Conservation (phyloP, 169 alveolate genomes). For the Babesia caballi region DNA sequence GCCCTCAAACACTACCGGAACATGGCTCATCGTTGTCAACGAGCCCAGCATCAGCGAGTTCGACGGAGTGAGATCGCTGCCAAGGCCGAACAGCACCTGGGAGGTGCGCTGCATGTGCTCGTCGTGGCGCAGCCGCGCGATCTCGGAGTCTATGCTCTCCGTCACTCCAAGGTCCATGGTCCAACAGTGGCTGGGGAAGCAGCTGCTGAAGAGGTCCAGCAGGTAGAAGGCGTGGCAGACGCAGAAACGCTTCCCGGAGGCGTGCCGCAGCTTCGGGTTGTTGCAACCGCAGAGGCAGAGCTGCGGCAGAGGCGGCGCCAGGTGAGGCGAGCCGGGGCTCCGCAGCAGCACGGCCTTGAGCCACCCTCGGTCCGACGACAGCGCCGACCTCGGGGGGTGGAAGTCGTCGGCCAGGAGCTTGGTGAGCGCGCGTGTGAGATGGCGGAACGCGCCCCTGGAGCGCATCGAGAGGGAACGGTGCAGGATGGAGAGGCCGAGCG, state of each 20-base stretch:
- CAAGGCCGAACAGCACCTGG: constrained; percentile 35
- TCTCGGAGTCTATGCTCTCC: constrained; percentile 31
- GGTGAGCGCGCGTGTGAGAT: background rate
- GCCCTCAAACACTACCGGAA: background rate
- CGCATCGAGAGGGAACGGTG: constrained; percentile 4
- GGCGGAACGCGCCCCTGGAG: background rate
- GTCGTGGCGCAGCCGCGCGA: constrained; percentile 10
- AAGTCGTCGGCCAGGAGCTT: background rate
- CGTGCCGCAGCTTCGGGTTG: background rate
- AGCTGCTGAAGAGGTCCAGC: constrained; percentile 30
- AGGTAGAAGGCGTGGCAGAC: constrained; percentile 15
- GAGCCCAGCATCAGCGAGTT: background rate
- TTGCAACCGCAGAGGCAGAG: constrained; percentile 33
- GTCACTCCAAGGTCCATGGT: background rate
- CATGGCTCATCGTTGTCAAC: background rate
- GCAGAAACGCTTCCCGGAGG: background rate
- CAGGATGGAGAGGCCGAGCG: constrained; percentile 11
- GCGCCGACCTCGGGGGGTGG: background rate
- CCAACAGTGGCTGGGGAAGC: constrained; percentile 16
- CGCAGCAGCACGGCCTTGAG: constrained; percentile 10
- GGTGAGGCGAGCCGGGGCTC: background rate
- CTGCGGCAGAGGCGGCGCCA: background rate
- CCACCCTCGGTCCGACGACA: background rate
- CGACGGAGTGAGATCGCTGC: background rate
- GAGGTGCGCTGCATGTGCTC: constrained; percentile 44